Conservation (phyloP, 2,329 filamentous ascomycete genomes). For the Monilinia vaccinii-corymbosi region DNA sequence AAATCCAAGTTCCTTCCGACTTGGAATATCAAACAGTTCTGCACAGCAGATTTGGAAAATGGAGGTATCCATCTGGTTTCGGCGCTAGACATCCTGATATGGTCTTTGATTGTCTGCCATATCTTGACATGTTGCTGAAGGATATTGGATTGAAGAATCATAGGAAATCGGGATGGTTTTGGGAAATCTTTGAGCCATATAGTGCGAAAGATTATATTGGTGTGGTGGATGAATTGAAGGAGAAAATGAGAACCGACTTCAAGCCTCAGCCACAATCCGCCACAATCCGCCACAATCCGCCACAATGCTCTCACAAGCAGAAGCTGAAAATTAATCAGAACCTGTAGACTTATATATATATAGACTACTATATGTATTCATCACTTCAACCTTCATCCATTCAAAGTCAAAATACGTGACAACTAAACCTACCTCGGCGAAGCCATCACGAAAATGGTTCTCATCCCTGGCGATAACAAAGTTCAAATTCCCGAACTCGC, state of each 20-base stretch:
- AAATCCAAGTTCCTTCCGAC: conserved; percentile 33
- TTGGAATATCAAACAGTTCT: conserved; percentile 49
- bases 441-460: conserved; percentile 6
- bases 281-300: background rate
- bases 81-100: conserved; percentile 57
- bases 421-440: background rate
- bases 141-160: conserved; percentile 54
- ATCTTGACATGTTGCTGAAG: conserved; percentile 56
- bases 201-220: conserved; percentile 37
- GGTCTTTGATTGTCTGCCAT: conserved; percentile 68
- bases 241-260: background rate
- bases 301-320: background rate
- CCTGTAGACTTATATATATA: too few species aligned
- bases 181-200: conserved; percentile 37
- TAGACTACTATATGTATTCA: too few species aligned
- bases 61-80: conserved; percentile 59
- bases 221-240: conserved; percentile 35
- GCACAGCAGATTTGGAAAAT: conserved; percentile 58
- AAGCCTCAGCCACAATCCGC: background rate
- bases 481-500: conserved; percentile 5
- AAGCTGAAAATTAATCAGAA: background rate
- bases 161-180: conserved; percentile 39
- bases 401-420: background rate
- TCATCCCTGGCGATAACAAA: conserved; percentile 14
- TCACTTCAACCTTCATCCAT: background rate